phyloP scores from a whole-genome alignment of 192 early-diverging fungal species.

The Dissophora globulifera region DNA sequence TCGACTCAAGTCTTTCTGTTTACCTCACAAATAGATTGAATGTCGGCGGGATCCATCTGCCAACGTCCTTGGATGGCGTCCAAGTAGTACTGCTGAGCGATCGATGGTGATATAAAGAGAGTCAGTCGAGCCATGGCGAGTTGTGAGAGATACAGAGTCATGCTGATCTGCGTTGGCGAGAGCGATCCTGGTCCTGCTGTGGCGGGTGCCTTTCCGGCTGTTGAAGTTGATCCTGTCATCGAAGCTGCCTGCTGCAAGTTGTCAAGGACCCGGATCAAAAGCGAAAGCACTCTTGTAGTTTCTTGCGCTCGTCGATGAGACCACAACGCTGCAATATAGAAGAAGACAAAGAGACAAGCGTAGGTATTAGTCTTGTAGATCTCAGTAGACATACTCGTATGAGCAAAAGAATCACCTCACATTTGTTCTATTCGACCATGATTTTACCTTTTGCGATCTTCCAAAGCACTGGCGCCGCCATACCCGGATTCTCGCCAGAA shows the following conservation, averaged over 20 bases:
- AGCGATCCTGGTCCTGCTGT: constrained; percentile 17
- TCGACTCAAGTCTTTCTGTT: too few relatives aligned
- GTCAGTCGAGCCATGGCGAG: constrained; percentile 54
- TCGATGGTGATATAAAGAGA: constrained; percentile 32
- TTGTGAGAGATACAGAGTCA: constrained; percentile 48
- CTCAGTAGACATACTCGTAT: too few relatives aligned
- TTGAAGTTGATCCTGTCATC: too few relatives aligned
- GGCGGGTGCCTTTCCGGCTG: too few relatives aligned
- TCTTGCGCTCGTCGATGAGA: constrained; percentile 36
- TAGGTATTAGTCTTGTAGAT: too few relatives aligned
- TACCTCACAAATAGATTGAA: constrained; percentile 51
- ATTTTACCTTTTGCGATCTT: constrained; percentile 58
- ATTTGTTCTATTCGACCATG: too few relatives aligned
- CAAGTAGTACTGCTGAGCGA: constrained; percentile 34
- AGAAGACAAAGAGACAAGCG: background rate
- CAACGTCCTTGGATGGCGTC: constrained; percentile 53
- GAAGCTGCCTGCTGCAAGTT: constrained; percentile 17
- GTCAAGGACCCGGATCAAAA: constrained; percentile 39
- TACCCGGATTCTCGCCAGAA: constrained; percentile 39
- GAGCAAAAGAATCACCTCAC: too few relatives aligned
- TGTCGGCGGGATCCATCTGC: constrained; percentile 43
- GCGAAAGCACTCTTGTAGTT: constrained; percentile 36
- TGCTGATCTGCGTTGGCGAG: constrained; percentile 43
- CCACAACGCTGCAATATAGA: constrained; percentile 42
- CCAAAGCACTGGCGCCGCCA: constrained; percentile 50